Evolutionary conservation across 75 land plant genomes (phyloP).

Genomic region (Cryptomeria japonica): DNA sequence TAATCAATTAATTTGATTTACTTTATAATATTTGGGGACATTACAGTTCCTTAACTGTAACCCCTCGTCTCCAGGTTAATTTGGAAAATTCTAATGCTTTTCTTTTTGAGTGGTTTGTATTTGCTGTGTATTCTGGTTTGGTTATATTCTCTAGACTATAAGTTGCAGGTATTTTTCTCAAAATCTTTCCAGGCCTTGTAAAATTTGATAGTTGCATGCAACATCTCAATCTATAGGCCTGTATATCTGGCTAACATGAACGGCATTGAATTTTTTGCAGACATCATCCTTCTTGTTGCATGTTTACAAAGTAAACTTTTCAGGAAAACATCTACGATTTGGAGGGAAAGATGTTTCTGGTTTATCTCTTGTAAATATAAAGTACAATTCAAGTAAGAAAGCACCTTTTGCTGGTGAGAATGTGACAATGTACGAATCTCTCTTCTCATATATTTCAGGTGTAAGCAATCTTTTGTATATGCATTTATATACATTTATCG

Average conservation of each 20-base stretch:
- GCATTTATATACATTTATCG: not conserved
- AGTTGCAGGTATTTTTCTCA: not conserved
- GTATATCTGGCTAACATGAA: not conserved
- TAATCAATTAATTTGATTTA: too few relatives aligned
- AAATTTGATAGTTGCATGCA: not conserved
- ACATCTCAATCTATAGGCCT: not conserved
- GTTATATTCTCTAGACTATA: not conserved
- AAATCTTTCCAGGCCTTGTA: not conserved
- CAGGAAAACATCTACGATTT: constrained; percentile 57
- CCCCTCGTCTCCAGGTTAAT: too few relatives aligned
- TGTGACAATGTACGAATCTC: constrained; percentile 63
- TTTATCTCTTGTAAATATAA: constrained; percentile 51
- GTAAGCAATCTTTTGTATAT: not conserved
- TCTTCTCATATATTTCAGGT: constrained; percentile 7
- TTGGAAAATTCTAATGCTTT: not conserved
- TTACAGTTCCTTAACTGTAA: too few relatives aligned
- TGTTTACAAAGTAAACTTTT: constrained; percentile 60
- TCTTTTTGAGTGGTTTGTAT: not conserved
- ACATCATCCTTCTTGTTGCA: constrained; percentile 71
- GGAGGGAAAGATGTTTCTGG: constrained; percentile 82
- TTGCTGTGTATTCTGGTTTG: not conserved
- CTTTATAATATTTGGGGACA: too few relatives aligned
- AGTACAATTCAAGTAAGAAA: constrained; percentile 54
- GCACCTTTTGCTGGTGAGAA: constrained; percentile 54
- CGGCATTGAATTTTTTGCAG: constrained; percentile 44